Conservation (phyloP, 2,329 filamentous ascomycete genomes). For the Epichloe typhina region DNA sequence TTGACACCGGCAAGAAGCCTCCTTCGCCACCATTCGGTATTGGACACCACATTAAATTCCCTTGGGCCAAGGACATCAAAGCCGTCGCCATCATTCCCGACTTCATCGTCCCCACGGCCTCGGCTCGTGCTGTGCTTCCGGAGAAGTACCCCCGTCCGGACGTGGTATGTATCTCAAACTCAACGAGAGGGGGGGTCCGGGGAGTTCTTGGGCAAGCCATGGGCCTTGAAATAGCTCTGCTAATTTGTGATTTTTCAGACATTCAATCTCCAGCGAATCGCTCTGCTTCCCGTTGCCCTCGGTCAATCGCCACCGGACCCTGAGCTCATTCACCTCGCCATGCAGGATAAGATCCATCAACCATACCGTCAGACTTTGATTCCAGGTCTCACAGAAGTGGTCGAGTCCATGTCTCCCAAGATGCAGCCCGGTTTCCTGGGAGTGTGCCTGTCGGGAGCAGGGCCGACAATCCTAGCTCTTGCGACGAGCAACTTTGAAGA, state of each 20-base stretch:
- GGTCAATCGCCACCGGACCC: constrained; percentile 83
- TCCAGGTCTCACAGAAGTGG: constrained; percentile 79
- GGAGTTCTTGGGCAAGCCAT: not conserved
- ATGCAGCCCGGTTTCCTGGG: constrained; percentile 81
- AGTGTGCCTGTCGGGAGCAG: constrained; percentile 88
- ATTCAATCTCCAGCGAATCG: constrained; percentile 91
- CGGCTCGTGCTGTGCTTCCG: constrained; percentile 76
- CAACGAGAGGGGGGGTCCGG: not conserved
- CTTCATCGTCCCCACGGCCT: constrained; percentile 90
- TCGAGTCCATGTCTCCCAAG: constrained; percentile 78
- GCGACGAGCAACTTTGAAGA: constrained; percentile 80
- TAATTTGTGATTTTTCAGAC: constrained; percentile 28
- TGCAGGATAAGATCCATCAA: constrained; percentile 98
- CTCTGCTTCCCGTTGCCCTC: constrained; percentile 77
- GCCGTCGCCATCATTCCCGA: constrained; percentile 92
- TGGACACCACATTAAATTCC: constrained; percentile 91
- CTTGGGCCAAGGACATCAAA: constrained; percentile 90
- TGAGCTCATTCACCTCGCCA: constrained; percentile 88
- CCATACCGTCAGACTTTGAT: constrained; percentile 88
- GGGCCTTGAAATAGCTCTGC: not conserved
- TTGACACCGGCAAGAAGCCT: constrained; percentile 77
- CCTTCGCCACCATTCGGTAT: constrained; percentile 86
- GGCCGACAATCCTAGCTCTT: constrained; percentile 85
- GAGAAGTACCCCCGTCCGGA: constrained; percentile 69
- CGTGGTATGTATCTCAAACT: constrained; percentile 45